Evolutionary conservation across 768 basidiomycete genomes (phyloP), one percentile per base, ranked within the genome.

Genomic region (Arthromyces matolae): DNA sequence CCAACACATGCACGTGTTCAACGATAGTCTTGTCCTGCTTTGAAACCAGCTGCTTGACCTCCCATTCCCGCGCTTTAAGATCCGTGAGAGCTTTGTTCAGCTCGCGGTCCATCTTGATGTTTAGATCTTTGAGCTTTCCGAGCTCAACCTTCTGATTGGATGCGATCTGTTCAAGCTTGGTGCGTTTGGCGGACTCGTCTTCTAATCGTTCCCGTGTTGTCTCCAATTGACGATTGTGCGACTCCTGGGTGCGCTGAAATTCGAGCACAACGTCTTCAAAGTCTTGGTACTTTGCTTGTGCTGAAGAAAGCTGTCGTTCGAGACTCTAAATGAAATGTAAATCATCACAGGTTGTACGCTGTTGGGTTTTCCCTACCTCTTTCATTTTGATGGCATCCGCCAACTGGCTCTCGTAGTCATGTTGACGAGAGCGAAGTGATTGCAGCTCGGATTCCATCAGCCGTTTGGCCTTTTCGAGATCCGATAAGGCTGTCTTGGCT

Each of bases 11-110:
- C 20, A 96, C 91, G 60, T 98, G 95, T 65, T 98, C 94, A 35
- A 98, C 93, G 50, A 96, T 94, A n/a, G 90, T 96, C 71, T 94
- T 97, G 72, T 97, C 92, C 61, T 96, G 88, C 61, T 79, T 83
- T 3, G 89, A 86, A 43, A 88, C 83, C 8, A 97, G 69, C 54
- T 94, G 87, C 54, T 84, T 89, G 53, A 91, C 79, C 47, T 94
- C 89, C 80, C 84, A 86, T 57, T 96, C 90, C 39, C 86, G 81
- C 34, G 74, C 76, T 61, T 89, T 86, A 39, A 95, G 71, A 50
- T 94, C 90, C 7, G 78, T 76, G n/a, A 88, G 71, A 8, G 84
- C 80, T 60, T 90, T 87, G 59, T 86, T 86, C 29, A 94, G 72
- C 13, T 92, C 92, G 9, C 82, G 75, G 51, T 95, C 88, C 58